Base-by-base conservation (phyloP, 169 alveolate genomes). In the Plasmodium gallinaceum region DNA sequence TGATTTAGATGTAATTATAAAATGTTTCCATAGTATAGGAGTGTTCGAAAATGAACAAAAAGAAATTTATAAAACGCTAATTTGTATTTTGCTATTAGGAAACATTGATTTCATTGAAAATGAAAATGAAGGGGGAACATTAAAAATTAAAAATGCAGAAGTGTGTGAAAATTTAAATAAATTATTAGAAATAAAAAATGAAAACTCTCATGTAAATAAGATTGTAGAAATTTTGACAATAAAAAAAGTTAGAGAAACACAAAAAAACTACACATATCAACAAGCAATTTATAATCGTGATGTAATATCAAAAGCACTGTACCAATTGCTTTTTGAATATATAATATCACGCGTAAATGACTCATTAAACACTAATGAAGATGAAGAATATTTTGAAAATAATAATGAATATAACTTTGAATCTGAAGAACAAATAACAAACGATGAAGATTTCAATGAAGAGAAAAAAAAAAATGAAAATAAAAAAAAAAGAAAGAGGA, bases 291-390 rank as follows among this genome's bases (percentile, higher is more conserved):
- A 90, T 54, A 91, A 92, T 52, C 92, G 94, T 22, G 93, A 92
- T 54, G 94, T 95, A 39, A 71, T 94, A 46, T 76, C 96, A 7
- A 93, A 93, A 88, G 91, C 95, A 37, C 74, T 94, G 8, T 94
- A 94, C 48, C 93, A 88, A 1, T 86, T 88, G 58, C 62, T 94
- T 5, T 94, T 94, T 88, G 95, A 94, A 46, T 88, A 72, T 52
- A 68, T 93, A 43, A 96, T 94, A 2, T 88, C 86, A 9, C 70
- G 93, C 5, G 93, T 94, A 1, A 94, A 94, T 46, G 93, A 91
- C 22, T 91, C 93, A 12, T 62, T 93, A 42, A 87, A 60, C 68
- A 80, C 16, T 18, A 62, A 65, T 24, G 87, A 52, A 10, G 20
- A 43, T 3, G 26, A 70, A 26, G 37, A 24, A 43, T 32, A 22